Percentiles rank a stretch among this genome's conserved stretches.
These are phyloP conservation scores for Fusarium pseudoanthophilum DNA, from an alignment of 2,329 filamentous ascomycete species.

Conservation along the genomic window DNA sequence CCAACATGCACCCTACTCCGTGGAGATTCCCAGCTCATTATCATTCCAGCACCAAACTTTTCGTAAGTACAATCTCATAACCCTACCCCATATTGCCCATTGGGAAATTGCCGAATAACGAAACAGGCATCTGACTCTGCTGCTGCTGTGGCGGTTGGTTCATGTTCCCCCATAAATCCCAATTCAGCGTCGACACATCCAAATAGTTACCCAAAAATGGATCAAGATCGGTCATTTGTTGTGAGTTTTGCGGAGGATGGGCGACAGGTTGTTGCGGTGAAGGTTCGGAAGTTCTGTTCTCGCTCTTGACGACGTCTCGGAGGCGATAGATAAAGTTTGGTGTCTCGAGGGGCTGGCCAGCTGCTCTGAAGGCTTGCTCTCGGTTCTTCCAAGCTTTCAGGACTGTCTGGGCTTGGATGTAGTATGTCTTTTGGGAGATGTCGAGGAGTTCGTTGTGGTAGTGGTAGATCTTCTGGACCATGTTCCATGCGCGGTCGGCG, in stretches of 20 bases:
- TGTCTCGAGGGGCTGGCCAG: conserved; percentile 52
- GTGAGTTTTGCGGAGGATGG: conserved; percentile 44
- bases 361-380: conserved; percentile 54
- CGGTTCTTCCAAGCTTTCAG: conserved; percentile 65
- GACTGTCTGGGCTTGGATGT: conserved; percentile 58
- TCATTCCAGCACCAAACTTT: conserved; percentile 11
- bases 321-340: conserved; percentile 61
- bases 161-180: conserved; percentile 57
- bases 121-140: conserved; percentile 44
- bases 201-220: conserved; percentile 57
- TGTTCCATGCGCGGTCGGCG: conserved; percentile 64
- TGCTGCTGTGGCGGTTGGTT: conserved; percentile 31
- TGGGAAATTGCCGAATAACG: conserved; percentile 48
- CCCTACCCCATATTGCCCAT: conserved; percentile 41
- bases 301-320: conserved; percentile 54
- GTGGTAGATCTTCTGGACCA: conserved; percentile 58
- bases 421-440: conserved; percentile 56
- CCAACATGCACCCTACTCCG: conserved; percentile 38
- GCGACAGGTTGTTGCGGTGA: conserved; percentile 42
- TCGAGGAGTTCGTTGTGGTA: conserved; percentile 64
- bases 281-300: conserved; percentile 48
- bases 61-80: neutral
- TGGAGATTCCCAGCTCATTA: conserved; percentile 30
- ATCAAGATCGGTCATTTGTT: conserved; percentile 51
- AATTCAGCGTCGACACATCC: conserved; percentile 57